Conservation (phyloP, 140 eudicot genomes). For the Bidens hawaiensis region DNA sequence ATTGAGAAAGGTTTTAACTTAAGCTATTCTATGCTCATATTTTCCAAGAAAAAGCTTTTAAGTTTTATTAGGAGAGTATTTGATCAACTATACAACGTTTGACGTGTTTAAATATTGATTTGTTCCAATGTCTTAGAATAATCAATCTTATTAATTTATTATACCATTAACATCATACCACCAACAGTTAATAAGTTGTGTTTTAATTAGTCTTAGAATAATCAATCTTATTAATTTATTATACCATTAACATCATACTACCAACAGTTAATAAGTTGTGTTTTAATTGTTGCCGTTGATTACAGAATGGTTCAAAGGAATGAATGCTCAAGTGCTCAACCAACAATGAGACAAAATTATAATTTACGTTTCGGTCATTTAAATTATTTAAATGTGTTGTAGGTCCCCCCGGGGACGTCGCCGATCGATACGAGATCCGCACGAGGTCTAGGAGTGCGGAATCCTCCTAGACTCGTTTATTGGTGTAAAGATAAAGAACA, state of each 20-base stretch:
- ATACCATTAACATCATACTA: background rate
- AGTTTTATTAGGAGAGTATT: background rate
- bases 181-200: slow-evolving; percentile 2
- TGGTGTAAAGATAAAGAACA: too few relatives aligned
- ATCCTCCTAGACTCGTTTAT: too few relatives aligned
- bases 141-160: background rate
- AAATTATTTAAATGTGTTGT: background rate
- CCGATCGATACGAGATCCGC: too few relatives aligned
- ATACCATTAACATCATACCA: background rate
- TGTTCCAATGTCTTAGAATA: slow-evolving; percentile 11
- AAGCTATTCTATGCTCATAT: background rate
- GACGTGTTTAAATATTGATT: slow-evolving; percentile 20
- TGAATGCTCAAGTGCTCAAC: too few relatives aligned
- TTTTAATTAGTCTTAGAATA: background rate
- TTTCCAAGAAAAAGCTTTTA: background rate
- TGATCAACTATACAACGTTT: slow-evolving; percentile 30
- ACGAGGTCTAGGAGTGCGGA: too few relatives aligned
- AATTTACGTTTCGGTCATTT: too few relatives aligned
- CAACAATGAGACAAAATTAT: too few relatives aligned
- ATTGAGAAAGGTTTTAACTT: too few relatives aligned
- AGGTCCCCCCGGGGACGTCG: too few relatives aligned
- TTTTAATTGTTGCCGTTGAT: too few relatives aligned
- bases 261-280: background rate
- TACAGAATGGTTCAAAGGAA: too few relatives aligned
- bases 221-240: background rate